These are phyloP conservation scores for Elaphomyces granulatus DNA, from an alignment of 495 filamentous ascomycete genomes.

Conservation along the genomic window DNA sequence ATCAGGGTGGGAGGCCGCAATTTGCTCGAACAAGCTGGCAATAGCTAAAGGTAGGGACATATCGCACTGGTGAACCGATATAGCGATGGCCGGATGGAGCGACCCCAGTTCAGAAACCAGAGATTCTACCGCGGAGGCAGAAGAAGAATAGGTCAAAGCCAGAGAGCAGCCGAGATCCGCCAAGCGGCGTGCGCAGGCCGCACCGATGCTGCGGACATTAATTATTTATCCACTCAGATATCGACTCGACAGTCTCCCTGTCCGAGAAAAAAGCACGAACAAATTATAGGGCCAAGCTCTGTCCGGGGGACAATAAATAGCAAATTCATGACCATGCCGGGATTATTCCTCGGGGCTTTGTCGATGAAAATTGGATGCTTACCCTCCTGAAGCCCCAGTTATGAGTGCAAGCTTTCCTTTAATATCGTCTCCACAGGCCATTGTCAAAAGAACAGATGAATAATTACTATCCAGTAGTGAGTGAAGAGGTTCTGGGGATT, in stretches of 20 bases:
- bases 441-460: background rate
- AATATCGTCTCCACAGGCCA: constrained; percentile 31
- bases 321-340: background rate
- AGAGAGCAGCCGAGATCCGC: constrained; percentile 38
- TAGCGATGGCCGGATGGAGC: constrained; percentile 20
- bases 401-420: constrained; percentile 45
- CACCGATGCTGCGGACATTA: constrained; percentile 42
- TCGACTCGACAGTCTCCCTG: too few species aligned
- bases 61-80: constrained; percentile 44
- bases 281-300: too few species aligned
- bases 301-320: constrained; percentile 3
- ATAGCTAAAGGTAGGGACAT: constrained; percentile 37
- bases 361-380: constrained; percentile 8
- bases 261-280: too few species aligned
- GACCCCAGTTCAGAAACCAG: constrained; percentile 28
- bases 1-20: constrained; percentile 42
- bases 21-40: constrained; percentile 35
- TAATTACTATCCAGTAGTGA: too few species aligned
- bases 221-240: background rate
- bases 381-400: constrained; percentile 54
- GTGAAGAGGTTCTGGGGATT: too few species aligned
- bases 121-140: constrained; percentile 28
- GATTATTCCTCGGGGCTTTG: background rate
- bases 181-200: constrained; percentile 43
- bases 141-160: constrained; percentile 47